Evolutionary conservation across 2,329 filamentous ascomycete species (phyloP), one percentile per base, ranked within the genome.

Genomic region (Orbilia ellipsospora): DNA sequence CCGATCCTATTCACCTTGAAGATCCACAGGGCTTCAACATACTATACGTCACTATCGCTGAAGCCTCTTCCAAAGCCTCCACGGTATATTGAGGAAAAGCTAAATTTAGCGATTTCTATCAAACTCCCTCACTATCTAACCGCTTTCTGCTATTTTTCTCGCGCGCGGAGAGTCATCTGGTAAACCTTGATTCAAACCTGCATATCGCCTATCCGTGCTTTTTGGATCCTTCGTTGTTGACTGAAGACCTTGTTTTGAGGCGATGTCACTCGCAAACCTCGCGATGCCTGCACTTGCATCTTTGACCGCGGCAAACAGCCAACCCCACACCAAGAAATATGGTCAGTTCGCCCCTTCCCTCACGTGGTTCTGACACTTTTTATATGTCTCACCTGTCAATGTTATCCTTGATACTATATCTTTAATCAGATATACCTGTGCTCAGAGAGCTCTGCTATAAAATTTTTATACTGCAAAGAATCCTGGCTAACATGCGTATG

Each of bases 321-420:
- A 57, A 57, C n/a, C 18, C 20, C 60, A 64, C 45, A 23, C 28
- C 15, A 60, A 12, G 20, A 72, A 72, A 65, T 72, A 59, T 48
- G 60, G 67, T 72, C 16, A 42, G 67, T 72, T 54, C 45, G n/a
- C 23, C 45, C 20, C 16, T 23, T 20, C 45, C 12, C 52, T 18
- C 48, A 18, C 13, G 18, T 56, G 42, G 16, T 28, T 59, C 40
- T 51, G 15, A 36, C 36, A 52, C 48, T 5, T 13, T 56, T 31
- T 31, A 36, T 40, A 4, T 55, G 15, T 64, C 42, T 64, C 50
- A 40, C 52, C 23, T 59, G 28, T 16, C 36, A 31, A 2, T 10
- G 5, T 45, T 51, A 45, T 52, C 40, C 20, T 40, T 48, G 48
- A 20, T 28, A 8, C 15, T 61, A 50, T 55, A 69, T 69, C 28